A percentile compares a stretch with the other conserved stretches of the same genome.
Conservation (phyloP, 169 alveolate species). For the Plasmodium fragile region DNA sequence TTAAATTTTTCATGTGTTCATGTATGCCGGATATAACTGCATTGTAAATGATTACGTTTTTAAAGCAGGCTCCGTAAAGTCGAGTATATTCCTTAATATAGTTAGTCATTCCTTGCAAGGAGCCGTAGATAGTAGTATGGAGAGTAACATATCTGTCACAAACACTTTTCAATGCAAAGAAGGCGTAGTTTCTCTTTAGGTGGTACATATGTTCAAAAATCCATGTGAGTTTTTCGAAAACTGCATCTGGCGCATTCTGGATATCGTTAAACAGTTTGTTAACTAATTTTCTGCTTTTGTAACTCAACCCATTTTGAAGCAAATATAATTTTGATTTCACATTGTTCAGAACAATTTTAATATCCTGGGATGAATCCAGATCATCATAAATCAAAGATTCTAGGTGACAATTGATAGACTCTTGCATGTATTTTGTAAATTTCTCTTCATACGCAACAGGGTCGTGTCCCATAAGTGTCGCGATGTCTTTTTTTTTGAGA, state of each 20-base stretch:
- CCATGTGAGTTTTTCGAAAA: neutral
- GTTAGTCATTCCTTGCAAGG: neutral
- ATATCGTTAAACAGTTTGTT: constrained; percentile 11
- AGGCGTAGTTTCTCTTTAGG: neutral
- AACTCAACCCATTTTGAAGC: constrained; percentile 35
- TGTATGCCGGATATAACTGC: constrained; percentile 6
- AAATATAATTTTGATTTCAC: constrained; percentile 17
- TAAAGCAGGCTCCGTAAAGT: constrained; percentile 42
- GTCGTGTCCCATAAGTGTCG: neutral
- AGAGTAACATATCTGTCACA: neutral
- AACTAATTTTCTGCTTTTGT: constrained; percentile 9
- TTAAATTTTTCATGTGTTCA: constrained; percentile 1
- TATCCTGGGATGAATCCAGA: constrained; percentile 14
- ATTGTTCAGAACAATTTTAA: neutral
- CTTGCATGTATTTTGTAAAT: constrained; percentile 14
- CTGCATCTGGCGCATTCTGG: neutral
- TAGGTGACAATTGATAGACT: constrained; percentile 51
- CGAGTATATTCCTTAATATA: neutral
- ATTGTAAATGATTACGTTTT: constrained; percentile 37
- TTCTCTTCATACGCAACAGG: constrained; percentile 2
- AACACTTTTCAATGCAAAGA: neutral
- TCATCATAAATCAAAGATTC: constrained; percentile 42
- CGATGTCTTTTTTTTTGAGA: constrained; percentile 30
- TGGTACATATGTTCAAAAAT: constrained; percentile 13
- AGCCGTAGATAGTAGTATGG: neutral